A percentile compares a stretch with the other conserved stretches of the same genome.
These are phyloP conservation scores for Quercus suber DNA, from an alignment of 306 rosid genomes.

Conservation along the genomic window DNA sequence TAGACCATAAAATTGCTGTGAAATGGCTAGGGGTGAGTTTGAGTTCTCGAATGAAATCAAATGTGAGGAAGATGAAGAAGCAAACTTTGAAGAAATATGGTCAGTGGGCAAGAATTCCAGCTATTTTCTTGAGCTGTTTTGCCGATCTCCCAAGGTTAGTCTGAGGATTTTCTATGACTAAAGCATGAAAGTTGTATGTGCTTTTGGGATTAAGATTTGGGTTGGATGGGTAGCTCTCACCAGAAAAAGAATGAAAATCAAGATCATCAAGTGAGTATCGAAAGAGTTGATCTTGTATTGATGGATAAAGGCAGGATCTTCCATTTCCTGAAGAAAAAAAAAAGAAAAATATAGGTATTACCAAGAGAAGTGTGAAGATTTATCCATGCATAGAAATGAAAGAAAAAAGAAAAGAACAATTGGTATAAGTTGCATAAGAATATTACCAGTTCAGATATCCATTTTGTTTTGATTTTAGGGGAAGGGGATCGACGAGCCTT, in stretches of 20 bases:
- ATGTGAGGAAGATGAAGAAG: slow-evolving; percentile 47
- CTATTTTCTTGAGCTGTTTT: slow-evolving; percentile 35
- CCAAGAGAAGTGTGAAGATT: background rate
- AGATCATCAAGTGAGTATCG: slow-evolving; percentile 36
- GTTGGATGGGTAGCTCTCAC: slow-evolving; percentile 37
- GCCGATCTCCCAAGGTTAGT: slow-evolving; percentile 16
- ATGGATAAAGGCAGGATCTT: slow-evolving; percentile 16
- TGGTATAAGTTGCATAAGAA: background rate
- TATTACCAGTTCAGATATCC: slow-evolving; percentile 36
- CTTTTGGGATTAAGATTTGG: slow-evolving; percentile 11
- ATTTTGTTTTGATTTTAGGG: background rate
- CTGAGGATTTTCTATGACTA: slow-evolving; percentile 1
- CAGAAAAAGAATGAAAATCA: slow-evolving; percentile 28
- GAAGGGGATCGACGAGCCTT: too few species aligned
- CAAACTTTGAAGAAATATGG: slow-evolving; percentile 15
- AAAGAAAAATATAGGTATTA: background rate
- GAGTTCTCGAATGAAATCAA: slow-evolving; percentile 55
- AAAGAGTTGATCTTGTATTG: slow-evolving; percentile 25
- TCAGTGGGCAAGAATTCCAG: slow-evolving; percentile 35
- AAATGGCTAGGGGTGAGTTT: slow-evolving; percentile 17
- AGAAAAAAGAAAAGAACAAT: background rate
- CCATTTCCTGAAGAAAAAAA: slow-evolving; percentile 20
- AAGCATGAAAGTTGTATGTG: background rate
- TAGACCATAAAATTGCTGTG: slow-evolving; percentile 17
- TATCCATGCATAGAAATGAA: background rate